Conservation (phyloP, 768 basidiomycete species). For the Termitomyces sp. region DNA sequence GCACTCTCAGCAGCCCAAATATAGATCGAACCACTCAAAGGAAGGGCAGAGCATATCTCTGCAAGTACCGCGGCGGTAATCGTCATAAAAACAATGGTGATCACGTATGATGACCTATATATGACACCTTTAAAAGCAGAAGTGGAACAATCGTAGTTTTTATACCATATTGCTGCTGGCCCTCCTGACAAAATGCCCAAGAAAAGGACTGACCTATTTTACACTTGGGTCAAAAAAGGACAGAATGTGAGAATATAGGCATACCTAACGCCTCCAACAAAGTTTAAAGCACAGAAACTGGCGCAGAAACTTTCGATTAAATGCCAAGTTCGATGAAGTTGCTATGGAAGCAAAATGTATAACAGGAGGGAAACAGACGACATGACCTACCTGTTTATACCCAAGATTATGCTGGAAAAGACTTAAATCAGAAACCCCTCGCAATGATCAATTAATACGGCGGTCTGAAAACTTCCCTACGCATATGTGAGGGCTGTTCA, state of each 20-base stretch:
- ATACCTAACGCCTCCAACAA: slow-evolving; percentile 82
- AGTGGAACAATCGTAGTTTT: background rate
- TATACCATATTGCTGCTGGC: slow-evolving; percentile 78
- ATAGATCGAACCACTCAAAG: slow-evolving; percentile 87
- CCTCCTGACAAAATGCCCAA: slow-evolving; percentile 81
- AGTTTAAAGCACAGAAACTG: slow-evolving; percentile 82
- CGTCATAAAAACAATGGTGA: slow-evolving; percentile 81
- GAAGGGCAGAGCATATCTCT: slow-evolving; percentile 86
- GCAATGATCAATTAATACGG: slow-evolving; percentile 30
- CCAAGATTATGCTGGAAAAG: slow-evolving; percentile 60
- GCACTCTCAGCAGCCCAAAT: slow-evolving; percentile 94
- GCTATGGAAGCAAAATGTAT: slow-evolving; percentile 33
- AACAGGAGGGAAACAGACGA: background rate
- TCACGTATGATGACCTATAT: slow-evolving; percentile 73
- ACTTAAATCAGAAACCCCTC: slow-evolving; percentile 44
- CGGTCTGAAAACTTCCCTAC: slow-evolving; percentile 89
- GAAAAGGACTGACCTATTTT: slow-evolving; percentile 63
- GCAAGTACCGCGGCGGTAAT: slow-evolving; percentile 85
- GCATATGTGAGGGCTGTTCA: slow-evolving; percentile 94
- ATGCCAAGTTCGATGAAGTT: slow-evolving; percentile 84
- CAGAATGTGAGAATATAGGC: slow-evolving; percentile 6
- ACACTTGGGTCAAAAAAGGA: background rate
- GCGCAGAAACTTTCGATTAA: slow-evolving; percentile 84
- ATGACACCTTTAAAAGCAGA: slow-evolving; percentile 6
- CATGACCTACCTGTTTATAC: slow-evolving; percentile 62